Evolutionary conservation across 257 asterid species (phyloP), one percentile per base, ranked within the genome.

Genomic region (Ilex asprella): DNA sequence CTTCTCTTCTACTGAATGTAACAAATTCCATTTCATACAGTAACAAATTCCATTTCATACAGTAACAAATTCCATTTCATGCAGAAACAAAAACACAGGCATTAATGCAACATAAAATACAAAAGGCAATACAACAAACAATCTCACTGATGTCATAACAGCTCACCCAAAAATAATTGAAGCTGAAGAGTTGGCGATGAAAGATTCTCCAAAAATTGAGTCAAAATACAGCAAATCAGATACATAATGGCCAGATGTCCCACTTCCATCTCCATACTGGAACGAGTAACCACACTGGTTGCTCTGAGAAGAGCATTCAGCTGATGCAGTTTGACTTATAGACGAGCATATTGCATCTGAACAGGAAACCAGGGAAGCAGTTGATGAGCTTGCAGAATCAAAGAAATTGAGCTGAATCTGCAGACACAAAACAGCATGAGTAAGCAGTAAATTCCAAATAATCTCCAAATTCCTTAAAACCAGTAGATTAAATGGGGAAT

Each of bases 261-360:
- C 96, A 57, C 98, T 91, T 73, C 95, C 95, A 84, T 91, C 98
- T 31, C 92, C 96, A 65, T 91, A 91, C 51, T 82, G 90, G 67
- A 91, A 91, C 1, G 88, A 73, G 70, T 84, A 91, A 31, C 92
- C 84, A 70, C 98, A 91, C 67, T 70, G 88, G 70, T 82, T 81
- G 73, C 74, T 78, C 71, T 70, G 83, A 31, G 76, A 67, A 46
- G 80, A 79, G 79, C 96, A 91, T 65, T 78, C 81, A 53, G 91
- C 88, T 61, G 93, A 71, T n/a, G 86, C 68, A 16, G 77, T 73
- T 71, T 71, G 86, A 56, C 75, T 74, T 52, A 82, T 78, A 62
- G 95, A 76, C 70, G 90, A 75, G 66, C 98, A 91, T 16, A 68
- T 70, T 56, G 74, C 62, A 67, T 86, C 86, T 1, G 90, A 79